These are phyloP conservation scores for Diaporthe vexans DNA, from an alignment of 2,329 filamentous ascomycete genomes.

Conservation along the genomic window DNA sequence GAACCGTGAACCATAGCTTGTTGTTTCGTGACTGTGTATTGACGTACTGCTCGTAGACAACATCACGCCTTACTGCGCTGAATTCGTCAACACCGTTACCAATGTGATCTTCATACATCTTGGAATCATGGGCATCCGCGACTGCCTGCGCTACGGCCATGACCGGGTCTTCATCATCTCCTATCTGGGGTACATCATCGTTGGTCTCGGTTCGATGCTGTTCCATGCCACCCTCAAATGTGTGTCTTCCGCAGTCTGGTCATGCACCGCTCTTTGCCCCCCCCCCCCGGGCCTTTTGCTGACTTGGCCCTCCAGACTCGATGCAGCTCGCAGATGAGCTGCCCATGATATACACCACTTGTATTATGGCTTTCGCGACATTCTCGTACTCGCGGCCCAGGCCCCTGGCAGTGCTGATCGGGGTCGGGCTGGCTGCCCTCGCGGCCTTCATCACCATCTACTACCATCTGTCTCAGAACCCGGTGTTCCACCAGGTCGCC, in stretches of 20 bases:
- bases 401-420: constrained; percentile 51
- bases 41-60: constrained; percentile 51
- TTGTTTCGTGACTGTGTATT: not conserved
- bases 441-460: constrained; percentile 79
- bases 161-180: constrained; percentile 80
- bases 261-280: not conserved
- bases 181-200: constrained; percentile 66
- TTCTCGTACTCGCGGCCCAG: constrained; percentile 77
- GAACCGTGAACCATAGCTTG: not conserved
- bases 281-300: constrained; percentile 24
- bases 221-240: constrained; percentile 71
- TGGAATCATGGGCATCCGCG: constrained; percentile 80
- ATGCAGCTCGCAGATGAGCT: constrained; percentile 74
- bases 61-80: constrained; percentile 54
- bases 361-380: constrained; percentile 73
- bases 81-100: constrained; percentile 74
- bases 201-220: constrained; percentile 68
- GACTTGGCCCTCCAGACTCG: constrained; percentile 57
- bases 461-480: constrained; percentile 87
- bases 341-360: constrained; percentile 72
- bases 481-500: constrained; percentile 84
- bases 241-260: constrained; percentile 49
- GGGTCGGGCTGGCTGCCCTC: constrained; percentile 67
- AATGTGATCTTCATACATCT: constrained; percentile 87
- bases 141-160: constrained; percentile 80